Evolutionary conservation across 257 asterid genomes (phyloP).

Genomic region (Lycium ferocissimum): DNA sequence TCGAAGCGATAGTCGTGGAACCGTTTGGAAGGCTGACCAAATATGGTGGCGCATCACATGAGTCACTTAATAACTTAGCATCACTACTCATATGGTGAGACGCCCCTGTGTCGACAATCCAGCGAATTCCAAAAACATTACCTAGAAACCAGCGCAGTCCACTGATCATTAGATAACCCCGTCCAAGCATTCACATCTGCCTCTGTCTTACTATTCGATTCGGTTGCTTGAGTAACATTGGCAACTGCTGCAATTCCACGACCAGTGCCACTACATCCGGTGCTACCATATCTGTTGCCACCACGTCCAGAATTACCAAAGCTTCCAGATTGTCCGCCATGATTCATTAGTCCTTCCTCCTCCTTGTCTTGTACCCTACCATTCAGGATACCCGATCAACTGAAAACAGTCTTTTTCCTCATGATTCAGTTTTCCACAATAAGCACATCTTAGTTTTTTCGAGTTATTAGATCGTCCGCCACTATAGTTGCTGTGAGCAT

Average conservation of each 20-base stretch:
- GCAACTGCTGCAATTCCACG: neutral
- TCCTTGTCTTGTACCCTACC: too few species aligned
- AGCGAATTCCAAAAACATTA: neutral
- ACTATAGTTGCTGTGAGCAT: neutral
- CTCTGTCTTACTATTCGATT: too few species aligned
- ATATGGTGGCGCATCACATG: neutral
- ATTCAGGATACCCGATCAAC: too few species aligned
- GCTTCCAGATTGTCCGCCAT: too few species aligned
- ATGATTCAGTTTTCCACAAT: too few species aligned
- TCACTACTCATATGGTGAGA: slow-evolving; percentile 6
- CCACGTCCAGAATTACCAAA: too few species aligned
- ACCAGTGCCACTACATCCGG: too few species aligned
- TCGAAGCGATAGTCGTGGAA: neutral
- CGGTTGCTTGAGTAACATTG: neutral
- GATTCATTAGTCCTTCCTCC: too few species aligned
- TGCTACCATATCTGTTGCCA: too few species aligned
- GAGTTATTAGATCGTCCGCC: neutral
- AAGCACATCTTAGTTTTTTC: neutral
- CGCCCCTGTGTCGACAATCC: neutral
- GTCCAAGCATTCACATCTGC: too few species aligned
- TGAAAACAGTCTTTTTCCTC: too few species aligned
- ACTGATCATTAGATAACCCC: neutral
- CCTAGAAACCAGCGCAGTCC: neutral
- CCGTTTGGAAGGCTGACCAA: neutral
- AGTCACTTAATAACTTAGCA: neutral